Base-by-base conservation (phyloP, 345 rosid genomes). In the Luvunga scandens region DNA sequence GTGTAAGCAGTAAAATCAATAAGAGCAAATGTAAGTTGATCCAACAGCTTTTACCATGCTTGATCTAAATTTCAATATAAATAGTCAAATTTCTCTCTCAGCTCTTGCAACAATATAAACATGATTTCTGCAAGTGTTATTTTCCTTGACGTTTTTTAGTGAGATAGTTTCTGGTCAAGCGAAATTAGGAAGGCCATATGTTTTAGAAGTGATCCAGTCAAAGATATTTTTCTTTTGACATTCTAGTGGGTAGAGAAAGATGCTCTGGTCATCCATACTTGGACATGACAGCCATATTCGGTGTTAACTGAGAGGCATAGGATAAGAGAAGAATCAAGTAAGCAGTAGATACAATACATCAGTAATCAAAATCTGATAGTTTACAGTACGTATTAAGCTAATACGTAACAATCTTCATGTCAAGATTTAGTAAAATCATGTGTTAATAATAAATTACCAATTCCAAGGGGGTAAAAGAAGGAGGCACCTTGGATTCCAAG, bases 401-500 rank as follows among this genome's bases (percentile, higher is more conserved):
- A 8, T 24, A 69, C 22, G 25, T n/a, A 45, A 18, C 0, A 8
- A 33, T 34, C 31, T 73, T 38, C 53, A 39, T 14, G 5, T 75
- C 16, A 21, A 30, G 45, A 6, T 64, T 66, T 53, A 66, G 25
- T 25, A 30, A 7, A 76, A 76, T 50, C 28, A 53, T 48, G 21
- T 53, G 13, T 9, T 13, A 30, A 45, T 42, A 69, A 75, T 42
- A 69, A 75, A 8, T 69, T 24, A 55, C 34, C 19, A 67, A 73
- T 64, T 75, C 6, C 50, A 22, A 57, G 33, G 19, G 34, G 38
- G 7, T 2, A 18, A 53, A 21, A 66, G 25, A 18, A 69, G 64
- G 60, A 24, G 63, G 67, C 75, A 95, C 98, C 98, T 95, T 34
- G 98, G 98, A 72, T 95, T 95, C 98, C 98, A 95, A 69, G 98